A percentile compares a stretch with the other conserved stretches of the same genome.
Evolutionary conservation across 2,329 filamentous ascomycete genomes (phyloP).

Genomic region (Fusarium globosum): DNA sequence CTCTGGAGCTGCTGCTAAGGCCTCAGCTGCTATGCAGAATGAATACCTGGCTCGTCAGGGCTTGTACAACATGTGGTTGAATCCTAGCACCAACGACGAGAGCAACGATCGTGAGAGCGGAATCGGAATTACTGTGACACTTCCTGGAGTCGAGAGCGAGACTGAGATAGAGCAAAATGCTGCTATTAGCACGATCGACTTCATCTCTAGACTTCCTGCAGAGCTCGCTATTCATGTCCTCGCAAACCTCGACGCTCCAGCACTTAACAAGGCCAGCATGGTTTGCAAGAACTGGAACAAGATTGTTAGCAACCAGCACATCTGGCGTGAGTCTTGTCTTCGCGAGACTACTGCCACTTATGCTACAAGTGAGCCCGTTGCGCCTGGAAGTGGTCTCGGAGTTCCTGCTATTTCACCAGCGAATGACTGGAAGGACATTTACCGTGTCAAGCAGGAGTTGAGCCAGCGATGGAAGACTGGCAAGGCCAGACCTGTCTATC

Average conservation of each 20-base stretch:
- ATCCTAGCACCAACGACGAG: constrained; percentile 55
- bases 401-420: constrained; percentile 65
- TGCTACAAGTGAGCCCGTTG: constrained; percentile 65
- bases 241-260: constrained; percentile 64
- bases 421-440: constrained; percentile 89
- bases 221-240: constrained; percentile 71
- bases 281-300: constrained; percentile 65
- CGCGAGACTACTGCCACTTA: constrained; percentile 70
- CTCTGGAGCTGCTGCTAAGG: constrained; percentile 70
- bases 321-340: constrained; percentile 73
- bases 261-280: constrained; percentile 59
- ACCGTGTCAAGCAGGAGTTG: constrained; percentile 79
- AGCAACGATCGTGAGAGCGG: constrained; percentile 71
- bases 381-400: constrained; percentile 66
- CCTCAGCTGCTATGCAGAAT: constrained; percentile 69
- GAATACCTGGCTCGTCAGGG: constrained; percentile 56
- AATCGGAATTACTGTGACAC: constrained; percentile 68
- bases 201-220: constrained; percentile 64
- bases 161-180: constrained; percentile 50
- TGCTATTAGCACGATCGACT: constrained; percentile 66
- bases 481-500: constrained; percentile 83
- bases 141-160: constrained; percentile 52
- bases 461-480: constrained; percentile 83
- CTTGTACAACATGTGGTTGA: constrained; percentile 56
- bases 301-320: constrained; percentile 63